These are phyloP conservation scores for Penicillium diatomitis DNA, from an alignment of 495 filamentous ascomycete species.

Conservation along the genomic window DNA sequence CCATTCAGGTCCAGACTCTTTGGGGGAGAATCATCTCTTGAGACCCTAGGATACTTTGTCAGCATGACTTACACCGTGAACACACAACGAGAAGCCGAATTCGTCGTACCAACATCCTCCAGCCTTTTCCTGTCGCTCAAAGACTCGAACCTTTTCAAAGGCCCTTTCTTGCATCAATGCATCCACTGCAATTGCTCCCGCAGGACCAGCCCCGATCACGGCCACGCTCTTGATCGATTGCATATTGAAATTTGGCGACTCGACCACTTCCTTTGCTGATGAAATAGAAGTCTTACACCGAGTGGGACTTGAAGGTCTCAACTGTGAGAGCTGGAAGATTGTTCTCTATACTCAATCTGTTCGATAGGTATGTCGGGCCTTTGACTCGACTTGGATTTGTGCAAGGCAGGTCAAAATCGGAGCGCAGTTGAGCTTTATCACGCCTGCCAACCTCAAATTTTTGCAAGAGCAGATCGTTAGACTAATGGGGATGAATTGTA, in stretches of 20 bases:
- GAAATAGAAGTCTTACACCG: no score
- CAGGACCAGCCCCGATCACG: conserved; percentile 50
- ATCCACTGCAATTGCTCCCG: conserved; percentile 50
- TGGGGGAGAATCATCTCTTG: conserved; percentile 25
- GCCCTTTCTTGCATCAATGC: conserved; percentile 45
- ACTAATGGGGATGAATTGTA: no score
- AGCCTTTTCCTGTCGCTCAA: conserved; percentile 47
- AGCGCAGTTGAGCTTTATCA: no score
- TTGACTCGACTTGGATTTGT: no score
- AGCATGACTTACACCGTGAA: background rate
- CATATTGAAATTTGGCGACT: conserved; percentile 2
- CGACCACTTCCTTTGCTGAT: no score
- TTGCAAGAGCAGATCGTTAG: no score
- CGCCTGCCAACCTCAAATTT: no score
- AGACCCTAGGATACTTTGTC: conserved; percentile 25
- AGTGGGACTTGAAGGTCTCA: no score
- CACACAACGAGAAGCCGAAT: background rate
- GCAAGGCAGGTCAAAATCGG: no score
- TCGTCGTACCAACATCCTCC: conserved; percentile 46
- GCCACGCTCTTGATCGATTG: conserved; percentile 40
- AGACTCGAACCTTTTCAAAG: conserved; percentile 49
- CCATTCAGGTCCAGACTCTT: conserved; percentile 28
- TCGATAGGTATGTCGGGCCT: no score
- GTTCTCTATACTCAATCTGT: no score
- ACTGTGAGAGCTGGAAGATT: no score